Percentiles rank a stretch among this genome's conserved stretches.
These are phyloP conservation scores for Gymnopilus junonius DNA, from an alignment of 768 basidiomycete species.

Conservation along the genomic window DNA sequence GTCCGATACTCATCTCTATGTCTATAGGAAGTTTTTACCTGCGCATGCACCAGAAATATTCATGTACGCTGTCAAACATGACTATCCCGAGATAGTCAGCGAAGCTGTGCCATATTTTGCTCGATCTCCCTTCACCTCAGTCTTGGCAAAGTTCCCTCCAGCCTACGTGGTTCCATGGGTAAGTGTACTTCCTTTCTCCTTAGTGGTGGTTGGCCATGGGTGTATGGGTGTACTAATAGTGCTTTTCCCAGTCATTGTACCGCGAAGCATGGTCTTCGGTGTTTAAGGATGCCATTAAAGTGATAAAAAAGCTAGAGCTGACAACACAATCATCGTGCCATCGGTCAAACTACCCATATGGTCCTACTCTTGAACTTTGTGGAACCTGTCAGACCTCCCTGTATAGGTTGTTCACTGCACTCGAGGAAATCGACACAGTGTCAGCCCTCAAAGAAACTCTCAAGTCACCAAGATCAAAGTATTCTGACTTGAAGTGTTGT, in stretches of 20 bases:
- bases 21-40: slow-evolving; percentile 1
- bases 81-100: slow-evolving; percentile 14
- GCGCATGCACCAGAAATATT: slow-evolving; percentile 9
- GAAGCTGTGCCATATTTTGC: background rate
- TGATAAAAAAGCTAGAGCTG: background rate
- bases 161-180: slow-evolving; percentile 1
- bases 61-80: slow-evolving; percentile 16
- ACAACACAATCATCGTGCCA: background rate
- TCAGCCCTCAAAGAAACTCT: background rate
- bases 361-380: background rate
- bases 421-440: background rate
- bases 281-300: slow-evolving; percentile 5
- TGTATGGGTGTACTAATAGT: too few relatives aligned
- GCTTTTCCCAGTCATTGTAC: background rate
- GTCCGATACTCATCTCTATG: background rate
- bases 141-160: background rate
- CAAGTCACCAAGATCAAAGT: background rate
- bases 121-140: background rate
- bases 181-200: background rate
- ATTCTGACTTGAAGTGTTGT: background rate
- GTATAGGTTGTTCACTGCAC: background rate
- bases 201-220: background rate
- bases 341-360: background rate
- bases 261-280: slow-evolving; percentile 7
- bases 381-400: background rate